A percentile compares a stretch with the other conserved stretches of the same genome.
phyloP scores from a whole-genome alignment of 73 alveolate species.

The Blepharisma stoltei region DNA sequence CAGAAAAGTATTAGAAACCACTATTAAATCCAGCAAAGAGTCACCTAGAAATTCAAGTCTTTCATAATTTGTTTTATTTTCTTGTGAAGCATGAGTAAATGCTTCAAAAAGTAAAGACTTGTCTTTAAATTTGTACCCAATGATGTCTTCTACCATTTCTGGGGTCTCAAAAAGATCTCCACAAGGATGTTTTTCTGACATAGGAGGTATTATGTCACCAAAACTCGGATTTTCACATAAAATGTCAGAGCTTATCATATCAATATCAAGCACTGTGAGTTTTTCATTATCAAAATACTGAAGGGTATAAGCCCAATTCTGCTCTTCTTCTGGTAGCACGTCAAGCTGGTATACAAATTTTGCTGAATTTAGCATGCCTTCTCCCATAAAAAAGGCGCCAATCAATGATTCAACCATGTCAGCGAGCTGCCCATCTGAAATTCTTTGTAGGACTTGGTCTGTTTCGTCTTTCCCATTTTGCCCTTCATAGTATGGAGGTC shows the following conservation, averaged over 20 bases:
- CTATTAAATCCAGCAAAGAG: not conserved
- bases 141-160: not conserved
- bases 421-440: slow-evolving; percentile 19
- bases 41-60: slow-evolving; percentile 23
- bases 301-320: not conserved
- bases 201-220: too few relatives aligned
- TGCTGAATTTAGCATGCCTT: not conserved
- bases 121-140: not conserved
- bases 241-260: too few relatives aligned
- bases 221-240: too few relatives aligned
- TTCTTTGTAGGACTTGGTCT: not conserved
- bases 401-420: slow-evolving; percentile 1
- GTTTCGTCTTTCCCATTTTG: not conserved
- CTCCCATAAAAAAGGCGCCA: slow-evolving; percentile 11
- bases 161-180: too few relatives aligned
- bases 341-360: not conserved
- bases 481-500: slow-evolving; percentile 1
- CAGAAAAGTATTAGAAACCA: not conserved
- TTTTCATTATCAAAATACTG: too few relatives aligned
- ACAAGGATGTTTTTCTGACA: too few relatives aligned
- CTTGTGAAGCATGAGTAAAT: not conserved
- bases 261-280: too few relatives aligned
- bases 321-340: not conserved
- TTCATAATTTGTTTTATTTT: slow-evolving; percentile 5
- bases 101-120: not conserved